Percentiles rank a stretch among this genome's conserved stretches.
phyloP scores from a whole-genome alignment of 176 grass and related monocot genomes.

The Elaeis guineensis region DNA sequence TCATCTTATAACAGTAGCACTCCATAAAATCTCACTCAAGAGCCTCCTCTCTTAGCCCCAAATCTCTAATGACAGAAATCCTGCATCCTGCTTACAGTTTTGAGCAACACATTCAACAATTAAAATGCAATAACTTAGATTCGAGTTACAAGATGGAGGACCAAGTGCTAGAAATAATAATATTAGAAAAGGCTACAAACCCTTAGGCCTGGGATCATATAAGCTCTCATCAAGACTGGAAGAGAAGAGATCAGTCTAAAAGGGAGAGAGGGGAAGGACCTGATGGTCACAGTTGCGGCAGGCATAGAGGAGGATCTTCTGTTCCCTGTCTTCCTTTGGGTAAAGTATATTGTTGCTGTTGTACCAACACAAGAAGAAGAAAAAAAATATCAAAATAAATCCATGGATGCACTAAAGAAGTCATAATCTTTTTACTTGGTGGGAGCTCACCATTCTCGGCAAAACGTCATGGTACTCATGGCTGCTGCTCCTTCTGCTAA shows the following conservation, averaged over 20 bases:
- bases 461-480: constrained; percentile 32
- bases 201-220: too few species aligned
- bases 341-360: constrained; percentile 32
- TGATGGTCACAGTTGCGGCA: constrained; percentile 29
- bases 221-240: background rate
- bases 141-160: too few species aligned
- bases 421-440: background rate
- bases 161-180: too few species aligned
- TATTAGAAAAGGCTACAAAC: too few species aligned
- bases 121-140: too few species aligned
- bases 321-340: constrained; percentile 28
- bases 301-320: constrained; percentile 26
- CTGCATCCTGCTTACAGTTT: too few species aligned
- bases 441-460: constrained; percentile 24
- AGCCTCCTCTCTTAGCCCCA: too few species aligned
- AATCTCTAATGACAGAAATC: too few species aligned
- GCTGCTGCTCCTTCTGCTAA: background rate
- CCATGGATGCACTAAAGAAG: background rate
- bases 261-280: constrained; percentile 1
- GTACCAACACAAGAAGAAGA: background rate
- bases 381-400: background rate
- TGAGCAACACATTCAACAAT: too few species aligned
- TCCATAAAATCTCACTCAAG: too few species aligned
- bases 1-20: too few species aligned
- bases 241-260: background rate